phyloP scores from a whole-genome alignment of 495 filamentous ascomycete species.

The Aspergillus carlsbadensis region DNA sequence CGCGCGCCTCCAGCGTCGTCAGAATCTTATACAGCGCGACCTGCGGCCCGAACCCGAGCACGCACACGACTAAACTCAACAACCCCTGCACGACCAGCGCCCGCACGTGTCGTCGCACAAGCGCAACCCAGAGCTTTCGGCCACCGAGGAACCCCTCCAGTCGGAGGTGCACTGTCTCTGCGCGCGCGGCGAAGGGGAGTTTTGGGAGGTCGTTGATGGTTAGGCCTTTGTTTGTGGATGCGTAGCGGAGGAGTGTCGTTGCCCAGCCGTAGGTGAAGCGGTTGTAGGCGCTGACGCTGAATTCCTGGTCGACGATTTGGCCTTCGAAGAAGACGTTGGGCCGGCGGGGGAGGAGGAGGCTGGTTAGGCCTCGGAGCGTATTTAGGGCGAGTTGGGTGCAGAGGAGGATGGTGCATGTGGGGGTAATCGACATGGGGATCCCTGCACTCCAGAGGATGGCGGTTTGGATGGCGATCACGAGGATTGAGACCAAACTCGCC shows the following conservation, averaged over 20 bases:
- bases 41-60: slow-evolving; percentile 68
- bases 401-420: slow-evolving; percentile 20
- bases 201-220: slow-evolving; percentile 60
- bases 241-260: slow-evolving; percentile 47
- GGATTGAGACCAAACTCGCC: slow-evolving; percentile 25
- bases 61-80: slow-evolving; percentile 50
- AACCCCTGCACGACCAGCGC: slow-evolving; percentile 53
- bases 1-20: slow-evolving; percentile 56
- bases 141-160: slow-evolving; percentile 53
- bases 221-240: slow-evolving; percentile 54
- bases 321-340: slow-evolving; percentile 61
- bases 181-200: slow-evolving; percentile 28
- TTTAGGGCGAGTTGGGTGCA: slow-evolving; percentile 25
- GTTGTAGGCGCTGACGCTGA: slow-evolving; percentile 56
- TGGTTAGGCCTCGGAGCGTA: slow-evolving; percentile 30
- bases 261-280: slow-evolving; percentile 69
- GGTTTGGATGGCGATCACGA: slow-evolving; percentile 20
- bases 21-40: slow-evolving; percentile 66
- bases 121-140: slow-evolving; percentile 59
- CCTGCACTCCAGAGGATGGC: slow-evolving; percentile 18
- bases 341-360: slow-evolving; percentile 57
- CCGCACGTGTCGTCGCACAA: slow-evolving; percentile 55
- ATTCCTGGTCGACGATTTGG: slow-evolving; percentile 61
- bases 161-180: slow-evolving; percentile 29
- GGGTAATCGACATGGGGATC: slow-evolving; percentile 1